A percentile compares a stretch with the other conserved stretches of the same genome.
Evolutionary conservation across 768 basidiomycete species (phyloP).

Genomic region (Leccinum uliginosum): DNA sequence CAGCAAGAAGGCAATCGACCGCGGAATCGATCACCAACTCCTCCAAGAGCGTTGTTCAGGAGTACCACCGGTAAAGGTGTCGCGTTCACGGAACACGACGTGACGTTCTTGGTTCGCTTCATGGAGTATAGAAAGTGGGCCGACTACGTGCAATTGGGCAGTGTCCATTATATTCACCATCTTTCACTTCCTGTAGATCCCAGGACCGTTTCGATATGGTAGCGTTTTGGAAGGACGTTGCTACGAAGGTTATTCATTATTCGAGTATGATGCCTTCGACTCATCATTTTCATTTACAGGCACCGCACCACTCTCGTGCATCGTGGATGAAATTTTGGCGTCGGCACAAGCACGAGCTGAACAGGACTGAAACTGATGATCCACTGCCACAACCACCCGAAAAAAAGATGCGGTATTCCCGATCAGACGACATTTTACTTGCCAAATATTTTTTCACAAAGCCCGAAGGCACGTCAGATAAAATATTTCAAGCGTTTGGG

Average conservation of each 20-base stretch:
- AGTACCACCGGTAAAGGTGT: slow-evolving; percentile 90
- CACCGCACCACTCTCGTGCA: slow-evolving; percentile 85
- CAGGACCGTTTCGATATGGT: slow-evolving; percentile 70
- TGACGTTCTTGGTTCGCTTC: slow-evolving; percentile 69
- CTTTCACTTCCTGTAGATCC: slow-evolving; percentile 32
- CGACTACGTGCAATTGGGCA: background rate
- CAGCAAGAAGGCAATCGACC: slow-evolving; percentile 33
- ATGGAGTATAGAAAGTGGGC: slow-evolving; percentile 73
- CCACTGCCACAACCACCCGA: slow-evolving; percentile 73
- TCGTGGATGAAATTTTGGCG: slow-evolving; percentile 96
- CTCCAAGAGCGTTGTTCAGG: slow-evolving; percentile 71
- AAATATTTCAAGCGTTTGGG: slow-evolving; percentile 79
- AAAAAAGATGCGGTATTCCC: slow-evolving; percentile 86
- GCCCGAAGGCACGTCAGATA: slow-evolving; percentile 78
- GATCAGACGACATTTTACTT: slow-evolving; percentile 72
- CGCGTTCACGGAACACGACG: slow-evolving; percentile 82
- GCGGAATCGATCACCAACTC: slow-evolving; percentile 74
- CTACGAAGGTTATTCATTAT: slow-evolving; percentile 46
- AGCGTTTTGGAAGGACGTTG: slow-evolving; percentile 75
- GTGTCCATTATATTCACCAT: slow-evolving; percentile 1
- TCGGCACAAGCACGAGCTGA: slow-evolving; percentile 79
- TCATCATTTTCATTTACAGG: slow-evolving; percentile 38
- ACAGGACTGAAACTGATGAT: slow-evolving; percentile 60
- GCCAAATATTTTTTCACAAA: slow-evolving; percentile 70
- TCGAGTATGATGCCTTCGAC: background rate